phyloP scores from a whole-genome alignment of 257 asterid genomes.

The Cordia subcordata region DNA sequence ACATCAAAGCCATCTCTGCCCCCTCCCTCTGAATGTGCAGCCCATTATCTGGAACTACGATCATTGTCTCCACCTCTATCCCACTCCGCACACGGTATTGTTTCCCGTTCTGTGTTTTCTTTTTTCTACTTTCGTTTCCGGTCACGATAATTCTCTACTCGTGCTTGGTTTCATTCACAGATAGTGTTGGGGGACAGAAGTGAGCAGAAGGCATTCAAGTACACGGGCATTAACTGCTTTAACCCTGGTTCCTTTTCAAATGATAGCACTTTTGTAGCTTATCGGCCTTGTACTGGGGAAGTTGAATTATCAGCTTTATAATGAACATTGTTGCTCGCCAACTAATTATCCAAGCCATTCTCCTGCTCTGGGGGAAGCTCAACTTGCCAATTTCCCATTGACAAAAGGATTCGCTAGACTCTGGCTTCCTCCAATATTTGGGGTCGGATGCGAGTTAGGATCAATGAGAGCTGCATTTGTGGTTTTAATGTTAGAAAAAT shows the following conservation, averaged over 20 bases:
- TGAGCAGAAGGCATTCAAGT: conserved; percentile 77
- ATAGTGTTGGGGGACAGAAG: conserved; percentile 88
- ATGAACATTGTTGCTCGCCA: too few species aligned
- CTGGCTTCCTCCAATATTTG: too few species aligned
- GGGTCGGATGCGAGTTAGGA: too few species aligned
- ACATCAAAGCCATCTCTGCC: conserved; percentile 98
- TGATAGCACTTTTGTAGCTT: conserved; percentile 71
- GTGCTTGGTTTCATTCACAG: conserved; percentile 35
- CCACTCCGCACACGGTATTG: conserved; percentile 80
- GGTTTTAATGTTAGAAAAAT: too few species aligned
- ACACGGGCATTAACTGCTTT: conserved; percentile 84
- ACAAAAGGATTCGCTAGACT: too few species aligned
- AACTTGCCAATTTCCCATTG: too few species aligned
- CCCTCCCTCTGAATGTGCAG: conserved; percentile 80
- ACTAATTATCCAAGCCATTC: too few species aligned
- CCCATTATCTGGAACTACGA: conserved; percentile 94
- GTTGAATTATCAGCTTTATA: conserved; percentile 79
- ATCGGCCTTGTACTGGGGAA: conserved; percentile 82
- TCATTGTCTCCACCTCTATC: conserved; percentile 90
- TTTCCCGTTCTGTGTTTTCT: not conserved
- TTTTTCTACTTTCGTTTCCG: not conserved
- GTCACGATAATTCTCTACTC: not conserved
- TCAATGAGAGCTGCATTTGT: too few species aligned
- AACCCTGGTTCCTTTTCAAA: conserved; percentile 95
- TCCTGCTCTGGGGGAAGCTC: too few species aligned